Base-by-base conservation (phyloP, 1,284 basidiomycete genomes). In the Rhodotorula sp. region DNA sequence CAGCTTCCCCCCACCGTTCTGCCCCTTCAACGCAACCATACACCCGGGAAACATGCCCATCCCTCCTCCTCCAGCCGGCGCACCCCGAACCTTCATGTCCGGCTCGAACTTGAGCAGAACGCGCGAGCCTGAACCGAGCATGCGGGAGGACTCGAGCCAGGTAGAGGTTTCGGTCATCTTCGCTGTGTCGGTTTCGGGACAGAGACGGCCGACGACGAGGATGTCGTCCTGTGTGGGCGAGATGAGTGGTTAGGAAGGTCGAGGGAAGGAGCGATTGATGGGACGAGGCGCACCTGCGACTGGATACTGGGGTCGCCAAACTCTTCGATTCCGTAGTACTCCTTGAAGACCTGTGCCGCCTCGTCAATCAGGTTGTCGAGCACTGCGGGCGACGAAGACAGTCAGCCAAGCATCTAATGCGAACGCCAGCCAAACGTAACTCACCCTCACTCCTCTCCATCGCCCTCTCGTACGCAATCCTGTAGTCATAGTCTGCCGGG, bases 381-480 rank as follows among this genome's bases (percentile, higher is more conserved):
- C 24, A 83, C 90, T 91, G 66, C 6, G 37, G 22, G 28, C 44
- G n/a, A 26, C 8, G 4, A 1, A 5, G 9, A 6, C 3, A 1
- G 6, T 20, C 20, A n/a, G 10, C 34, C 0, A 53, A 6, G n/a
- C 4, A n/a, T n/a, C n/a, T n/a, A 18, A 18, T 8, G 22, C 26
- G 1, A 4, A 4, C 30, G n/a, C 24, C 11, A 16, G 16, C 22
- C 3, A 51, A 40, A 30, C 31, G 24, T 31, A 30, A 74, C 80
- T 68, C 76, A 91, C 91, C 87, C 83, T 89, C 88, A 71, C 90
- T 88, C 47, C 92, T 84, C 76, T 90, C 89, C 1, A 86, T 86
- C 26, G 90, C 83, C 81, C 91, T 92, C 80, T 95, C 92, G 78
- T 90, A 92, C 92, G 95, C 94, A 80, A 96, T 96, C 40, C 89